Percentiles rank a stretch among this genome's conserved stretches.
Conservation (phyloP, 2,329 filamentous ascomycete species). For the Sporothrix humicola region DNA sequence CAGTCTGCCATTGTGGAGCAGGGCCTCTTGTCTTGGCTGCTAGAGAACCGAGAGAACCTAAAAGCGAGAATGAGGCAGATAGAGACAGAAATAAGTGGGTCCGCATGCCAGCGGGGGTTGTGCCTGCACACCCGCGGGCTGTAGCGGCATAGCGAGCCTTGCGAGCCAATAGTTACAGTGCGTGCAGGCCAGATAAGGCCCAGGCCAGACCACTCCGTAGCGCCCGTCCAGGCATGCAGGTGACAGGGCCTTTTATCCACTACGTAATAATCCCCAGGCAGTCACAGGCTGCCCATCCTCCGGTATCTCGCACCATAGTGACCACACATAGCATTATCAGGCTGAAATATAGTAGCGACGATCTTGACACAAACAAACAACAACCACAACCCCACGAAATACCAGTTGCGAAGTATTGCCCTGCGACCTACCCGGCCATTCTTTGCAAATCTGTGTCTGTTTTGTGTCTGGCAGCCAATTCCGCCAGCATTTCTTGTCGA, state of each 20-base stretch:
- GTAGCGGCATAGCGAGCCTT: conserved; percentile 20
- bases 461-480: background rate
- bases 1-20: background rate
- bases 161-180: conserved; percentile 22
- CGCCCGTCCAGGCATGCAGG: conserved; percentile 16
- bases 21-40: no score
- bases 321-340: conserved; percentile 23
- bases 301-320: conserved; percentile 24
- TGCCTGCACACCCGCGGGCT: background rate
- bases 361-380: conserved; percentile 26
- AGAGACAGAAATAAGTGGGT: conserved; percentile 16
- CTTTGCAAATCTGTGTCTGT: no score
- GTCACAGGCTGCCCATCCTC: conserved; percentile 22
- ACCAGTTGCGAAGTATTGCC: conserved; percentile 14
- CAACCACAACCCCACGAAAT: conserved; percentile 10
- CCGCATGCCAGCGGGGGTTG: conserved; percentile 1
- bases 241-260: conserved; percentile 22
- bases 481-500: background rate
- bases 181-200: conserved; percentile 29
- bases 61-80: background rate
- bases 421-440: background rate
- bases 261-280: conserved; percentile 35
- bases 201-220: conserved; percentile 20
- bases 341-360: conserved; percentile 23
- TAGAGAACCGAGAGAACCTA: no score